phyloP scores from a whole-genome alignment of 2,329 filamentous ascomycete genomes.

The Cladosporium sp. region DNA sequence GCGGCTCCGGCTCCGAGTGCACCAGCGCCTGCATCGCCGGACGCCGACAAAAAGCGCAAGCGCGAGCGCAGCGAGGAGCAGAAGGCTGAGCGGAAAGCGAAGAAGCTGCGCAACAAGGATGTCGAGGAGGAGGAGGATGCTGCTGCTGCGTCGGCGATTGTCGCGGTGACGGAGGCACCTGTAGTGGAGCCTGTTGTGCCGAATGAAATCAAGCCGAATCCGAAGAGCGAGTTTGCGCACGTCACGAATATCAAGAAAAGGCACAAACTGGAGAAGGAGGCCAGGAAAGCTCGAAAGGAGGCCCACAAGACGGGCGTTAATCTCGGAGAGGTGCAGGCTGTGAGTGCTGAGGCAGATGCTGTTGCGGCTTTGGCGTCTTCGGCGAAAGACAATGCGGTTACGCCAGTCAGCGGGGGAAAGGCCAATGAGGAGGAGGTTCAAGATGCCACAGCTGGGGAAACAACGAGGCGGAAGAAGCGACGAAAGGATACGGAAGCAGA shows the following conservation, averaged over 20 bases:
- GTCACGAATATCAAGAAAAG: constrained; percentile 27
- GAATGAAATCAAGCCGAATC: background rate
- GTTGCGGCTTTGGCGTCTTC: background rate
- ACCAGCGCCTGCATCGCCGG: background rate
- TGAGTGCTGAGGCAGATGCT: background rate
- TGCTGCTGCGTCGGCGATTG: background rate
- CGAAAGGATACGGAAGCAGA: background rate
- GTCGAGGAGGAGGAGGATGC: background rate
- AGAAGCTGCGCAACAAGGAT: constrained; percentile 20
- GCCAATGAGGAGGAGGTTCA: too few species aligned
- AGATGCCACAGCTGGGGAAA: background rate
- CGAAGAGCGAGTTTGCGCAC: constrained; percentile 22
- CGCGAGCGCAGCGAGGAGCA: constrained; percentile 27
- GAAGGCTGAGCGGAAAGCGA: constrained; percentile 26
- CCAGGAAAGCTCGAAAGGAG: constrained; percentile 24
- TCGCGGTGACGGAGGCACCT: background rate
- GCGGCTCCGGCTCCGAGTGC: background rate
- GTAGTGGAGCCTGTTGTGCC: background rate
- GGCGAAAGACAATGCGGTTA: background rate
- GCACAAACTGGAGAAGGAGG: constrained; percentile 31
- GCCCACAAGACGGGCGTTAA: constrained; percentile 12
- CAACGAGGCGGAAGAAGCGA: background rate
- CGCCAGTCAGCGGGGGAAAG: background rate
- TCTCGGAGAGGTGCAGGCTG: background rate
- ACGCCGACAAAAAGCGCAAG: constrained; percentile 26